Evolutionary conservation across 768 basidiomycete genomes (phyloP), one percentile per base, ranked within the genome.

Genomic region (Boletus fagicola): DNA sequence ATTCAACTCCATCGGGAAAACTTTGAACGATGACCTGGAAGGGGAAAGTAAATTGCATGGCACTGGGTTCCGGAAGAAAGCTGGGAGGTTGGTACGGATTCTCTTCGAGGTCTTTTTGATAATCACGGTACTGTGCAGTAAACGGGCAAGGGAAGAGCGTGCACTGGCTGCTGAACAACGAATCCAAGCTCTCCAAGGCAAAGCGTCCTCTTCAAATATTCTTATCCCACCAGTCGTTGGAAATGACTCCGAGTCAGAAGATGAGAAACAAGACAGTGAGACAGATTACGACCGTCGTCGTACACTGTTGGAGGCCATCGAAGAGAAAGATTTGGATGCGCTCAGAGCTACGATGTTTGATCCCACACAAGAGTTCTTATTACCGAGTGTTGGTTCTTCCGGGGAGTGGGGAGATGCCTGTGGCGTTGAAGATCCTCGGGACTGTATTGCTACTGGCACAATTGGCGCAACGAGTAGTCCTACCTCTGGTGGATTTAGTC

Each of bases 81-180:
- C 88, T 15, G 73, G 68, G 38, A 90, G 88, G 88, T 85, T 53
- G 24, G 75, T 61, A 54, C 15, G 12, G 18, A 22, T 36, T 55
- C 15, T 36, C n/a, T 39, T 53, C 35, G 6, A 30, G 2, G 6
- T 35, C 13, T 20, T 42, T 30, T 50, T 7, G 8, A 46, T 51
- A 33, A 5, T 57, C n/a, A 62, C 44, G 39, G 10, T 40, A 15
- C 11, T 44, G 12, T 51, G 39, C 65, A 94, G 91, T 68, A 90
- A 90, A 68, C 80, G 87, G 33, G 91, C 90, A 15, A 75, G 90
- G 57, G 90, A 90, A 62, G 88, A 90, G 67, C 80, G 90, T 54
- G 90, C 89, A 2, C 61, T 84, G 36, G 91, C 90, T n/a, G 83
- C 81, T 8, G 88, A 93, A 71, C 77, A 74, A 22, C 79, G 92